Evolutionary conservation across 2,329 filamentous ascomycete species (phyloP).

Genomic region (Scedosporium apiospermum): DNA sequence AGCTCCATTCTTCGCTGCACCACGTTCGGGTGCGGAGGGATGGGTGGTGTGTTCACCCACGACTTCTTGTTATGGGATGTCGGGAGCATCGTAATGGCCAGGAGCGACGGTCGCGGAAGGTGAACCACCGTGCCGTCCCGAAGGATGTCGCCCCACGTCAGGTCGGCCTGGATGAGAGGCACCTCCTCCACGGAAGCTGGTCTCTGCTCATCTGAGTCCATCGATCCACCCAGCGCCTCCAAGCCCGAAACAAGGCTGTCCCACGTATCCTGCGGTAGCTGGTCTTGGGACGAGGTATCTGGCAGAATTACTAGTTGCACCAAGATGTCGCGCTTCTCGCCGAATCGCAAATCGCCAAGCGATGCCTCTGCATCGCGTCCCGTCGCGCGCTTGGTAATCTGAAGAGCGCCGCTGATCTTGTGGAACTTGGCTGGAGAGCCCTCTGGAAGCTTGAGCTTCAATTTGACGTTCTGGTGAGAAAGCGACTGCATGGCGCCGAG

Average conservation of each 20-base stretch:
- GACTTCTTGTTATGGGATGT: conserved; percentile 55
- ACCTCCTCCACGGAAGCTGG: conserved; percentile 85
- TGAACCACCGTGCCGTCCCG: conserved; percentile 80
- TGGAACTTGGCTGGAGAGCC: conserved; percentile 97
- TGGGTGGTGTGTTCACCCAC: conserved; percentile 62
- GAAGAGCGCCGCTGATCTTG: conserved; percentile 92
- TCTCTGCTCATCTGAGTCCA: conserved; percentile 79
- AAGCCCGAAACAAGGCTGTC: conserved; percentile 93
- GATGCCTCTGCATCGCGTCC: conserved; percentile 90
- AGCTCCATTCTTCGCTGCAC: conserved; percentile 97
- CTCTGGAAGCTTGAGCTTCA: conserved; percentile 88
- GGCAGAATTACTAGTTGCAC: conserved; percentile 90
- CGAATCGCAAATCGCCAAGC: conserved; percentile 85
- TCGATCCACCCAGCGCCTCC: conserved; percentile 80
- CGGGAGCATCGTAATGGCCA: conserved; percentile 94
- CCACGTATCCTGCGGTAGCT: conserved; percentile 88
- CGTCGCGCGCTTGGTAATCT: conserved; percentile 92
- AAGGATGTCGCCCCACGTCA: conserved; percentile 87
- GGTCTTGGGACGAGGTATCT: conserved; percentile 73
- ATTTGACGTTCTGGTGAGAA: conserved; percentile 96
- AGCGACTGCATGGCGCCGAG: conserved; percentile 84
- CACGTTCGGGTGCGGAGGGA: conserved; percentile 88
- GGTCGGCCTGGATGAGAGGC: conserved; percentile 87
- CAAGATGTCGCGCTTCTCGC: conserved; percentile 87
- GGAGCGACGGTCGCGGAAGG: conserved; percentile 76